Base-by-base conservation (phyloP, 2,329 filamentous ascomycete genomes). In the Thelonectria blattea region DNA sequence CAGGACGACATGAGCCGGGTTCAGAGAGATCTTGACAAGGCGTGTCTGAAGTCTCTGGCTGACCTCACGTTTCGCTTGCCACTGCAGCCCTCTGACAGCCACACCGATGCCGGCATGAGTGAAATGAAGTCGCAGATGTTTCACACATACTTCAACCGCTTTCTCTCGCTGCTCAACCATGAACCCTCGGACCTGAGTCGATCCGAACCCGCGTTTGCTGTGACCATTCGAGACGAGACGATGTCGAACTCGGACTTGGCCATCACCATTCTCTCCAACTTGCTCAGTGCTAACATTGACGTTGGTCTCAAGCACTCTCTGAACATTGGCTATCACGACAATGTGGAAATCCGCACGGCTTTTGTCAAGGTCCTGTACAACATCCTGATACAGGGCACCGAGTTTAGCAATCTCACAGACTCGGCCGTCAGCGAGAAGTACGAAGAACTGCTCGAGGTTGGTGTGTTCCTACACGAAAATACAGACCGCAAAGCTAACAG, bases 71-170 rank as follows among this genome's bases (percentile, higher is more conserved):
- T 86, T 70, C 84, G 88, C 11, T 77, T 91, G 5, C 88, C 88
- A 15, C 76, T 91, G 14, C 88, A 90, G 65, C 86, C 88, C 1
- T 82, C 83, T 1, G 88, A 90, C 53, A 85, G 84, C 5, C 86
- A 88, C 65, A 86, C 81, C 12, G 88, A 91, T 73, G 87, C 85
- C 1, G 85, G 87, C 46, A 87, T 85, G 54, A 89, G 86, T 65
- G 88, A 90, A 72, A 80, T 88, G 53, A 90, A 90, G 70, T 88
- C 86, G 1, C 85, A 90, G 68, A 87, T 90, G 83, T 91, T 91
- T 68, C 86, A 89, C 62, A 86, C 84, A 7, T 91, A 91, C 71
- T 90, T 91, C 75, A 90, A 88, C 63, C 81, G 87, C 8, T 90
- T 91, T 68, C 77, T 91, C 18, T 88, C 86, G 0, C 76, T 91